phyloP scores from a whole-genome alignment of 768 basidiomycete species.

The Mycena venus region DNA sequence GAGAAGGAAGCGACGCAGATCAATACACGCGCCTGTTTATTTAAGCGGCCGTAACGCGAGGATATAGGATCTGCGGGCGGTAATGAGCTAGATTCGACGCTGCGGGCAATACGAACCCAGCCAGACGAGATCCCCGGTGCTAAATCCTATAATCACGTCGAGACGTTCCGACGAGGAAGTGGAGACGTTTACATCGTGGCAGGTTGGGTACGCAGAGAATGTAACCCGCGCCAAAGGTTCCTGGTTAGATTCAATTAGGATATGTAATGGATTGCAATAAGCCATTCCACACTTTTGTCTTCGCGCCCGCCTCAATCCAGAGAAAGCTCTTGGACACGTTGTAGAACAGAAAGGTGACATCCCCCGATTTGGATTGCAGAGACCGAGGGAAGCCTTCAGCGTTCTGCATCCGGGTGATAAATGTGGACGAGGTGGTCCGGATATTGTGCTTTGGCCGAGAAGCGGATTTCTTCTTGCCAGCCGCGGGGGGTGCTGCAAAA shows the following conservation, averaged over 20 bases:
- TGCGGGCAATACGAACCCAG: constrained; percentile 66
- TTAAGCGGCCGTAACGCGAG: constrained; percentile 86
- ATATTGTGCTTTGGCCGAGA: constrained; percentile 92
- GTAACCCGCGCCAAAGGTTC: constrained; percentile 89
- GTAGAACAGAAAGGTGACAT: constrained; percentile 88
- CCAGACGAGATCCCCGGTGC: constrained; percentile 97
- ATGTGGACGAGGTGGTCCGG: constrained; percentile 91
- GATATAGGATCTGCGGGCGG: constrained; percentile 75
- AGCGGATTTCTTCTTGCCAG: constrained; percentile 73
- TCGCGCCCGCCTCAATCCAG: constrained; percentile 90
- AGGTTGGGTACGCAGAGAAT: constrained; percentile 90
- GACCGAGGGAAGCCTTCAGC: constrained; percentile 81
- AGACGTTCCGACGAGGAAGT: constrained; percentile 85
- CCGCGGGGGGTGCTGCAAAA: constrained; percentile 64
- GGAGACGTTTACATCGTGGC: constrained; percentile 86
- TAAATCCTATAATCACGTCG: constrained; percentile 93
- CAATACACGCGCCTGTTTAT: constrained; percentile 78
- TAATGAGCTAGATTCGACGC: constrained; percentile 20
- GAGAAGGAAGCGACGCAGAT: neutral
- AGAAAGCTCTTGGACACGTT: constrained; percentile 87
- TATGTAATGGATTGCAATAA: neutral
- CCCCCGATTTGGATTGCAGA: constrained; percentile 86
- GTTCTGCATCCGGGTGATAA: constrained; percentile 89
- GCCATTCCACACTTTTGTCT: constrained; percentile 72
- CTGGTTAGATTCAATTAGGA: constrained; percentile 54